Evolutionary conservation across 371 early-diverging fungal genomes (phyloP).

Genomic region (Blastocladiella emersonii): DNA sequence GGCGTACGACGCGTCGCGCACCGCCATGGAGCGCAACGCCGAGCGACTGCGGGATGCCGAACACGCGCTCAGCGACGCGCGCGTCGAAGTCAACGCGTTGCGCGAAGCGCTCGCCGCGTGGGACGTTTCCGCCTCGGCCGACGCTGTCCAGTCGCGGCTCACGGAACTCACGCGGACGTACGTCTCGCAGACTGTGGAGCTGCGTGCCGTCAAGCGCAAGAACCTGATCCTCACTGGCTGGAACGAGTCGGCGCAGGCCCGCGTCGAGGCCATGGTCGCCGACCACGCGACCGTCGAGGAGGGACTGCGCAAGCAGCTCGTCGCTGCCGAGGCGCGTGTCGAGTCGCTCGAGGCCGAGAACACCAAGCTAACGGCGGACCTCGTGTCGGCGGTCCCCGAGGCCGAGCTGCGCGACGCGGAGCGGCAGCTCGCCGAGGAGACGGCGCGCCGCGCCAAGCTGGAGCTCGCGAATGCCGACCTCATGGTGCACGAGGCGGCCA

Average conservation of each 20-base stretch:
- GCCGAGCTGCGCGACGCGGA: background rate
- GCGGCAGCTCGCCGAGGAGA: background rate
- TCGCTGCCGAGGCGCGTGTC: too few species aligned
- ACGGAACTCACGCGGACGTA: background rate
- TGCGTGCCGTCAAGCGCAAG: background rate
- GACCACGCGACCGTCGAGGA: background rate
- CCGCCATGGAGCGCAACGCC: background rate
- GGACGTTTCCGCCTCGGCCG: background rate
- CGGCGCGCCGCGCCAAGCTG: background rate
- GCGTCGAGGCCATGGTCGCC: background rate
- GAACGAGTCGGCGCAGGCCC: background rate
- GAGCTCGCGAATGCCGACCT: too few species aligned
- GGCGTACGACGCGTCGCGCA: background rate
- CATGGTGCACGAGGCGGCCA: background rate
- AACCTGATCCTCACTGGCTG: background rate
- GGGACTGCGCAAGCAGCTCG: background rate
- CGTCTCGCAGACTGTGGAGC: background rate
- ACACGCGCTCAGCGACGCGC: background rate
- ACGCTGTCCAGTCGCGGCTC: background rate
- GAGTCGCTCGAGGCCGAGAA: background rate
- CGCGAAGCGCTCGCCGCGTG: background rate
- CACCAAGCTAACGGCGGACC: background rate
- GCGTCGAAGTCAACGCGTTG: background rate
- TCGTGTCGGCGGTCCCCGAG: background rate
- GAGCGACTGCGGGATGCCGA: background rate